Conservation (phyloP, 257 asterid species). For the Rubia yunnanensis region DNA sequence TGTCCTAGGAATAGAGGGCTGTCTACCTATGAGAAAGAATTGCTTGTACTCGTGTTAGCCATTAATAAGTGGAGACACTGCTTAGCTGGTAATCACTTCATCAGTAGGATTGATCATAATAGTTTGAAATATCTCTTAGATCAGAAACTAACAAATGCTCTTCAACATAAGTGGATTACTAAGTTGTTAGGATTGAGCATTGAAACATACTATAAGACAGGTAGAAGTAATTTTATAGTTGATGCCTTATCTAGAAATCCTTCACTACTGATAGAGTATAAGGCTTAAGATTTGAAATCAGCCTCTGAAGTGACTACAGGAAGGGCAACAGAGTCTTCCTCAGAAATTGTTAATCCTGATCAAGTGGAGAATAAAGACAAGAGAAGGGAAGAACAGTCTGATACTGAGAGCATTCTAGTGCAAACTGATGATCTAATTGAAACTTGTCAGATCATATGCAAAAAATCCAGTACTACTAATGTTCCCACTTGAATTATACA, state of each 20-base stretch:
- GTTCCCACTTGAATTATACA: too few species aligned
- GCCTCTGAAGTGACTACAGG: too few species aligned
- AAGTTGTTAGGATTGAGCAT: not conserved
- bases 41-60: not conserved
- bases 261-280: too few species aligned
- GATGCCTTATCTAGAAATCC: conserved; percentile 2
- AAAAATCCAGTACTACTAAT: too few species aligned
- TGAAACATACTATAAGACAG: not conserved
- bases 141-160: not conserved
- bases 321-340: too few species aligned
- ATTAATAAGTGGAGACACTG: not conserved
- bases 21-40: not conserved
- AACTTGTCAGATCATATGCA: too few species aligned
- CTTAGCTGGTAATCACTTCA: not conserved
- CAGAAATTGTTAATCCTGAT: too few species aligned
- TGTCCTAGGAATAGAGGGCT: not conserved
- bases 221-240: not conserved
- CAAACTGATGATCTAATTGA: too few species aligned
- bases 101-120: not conserved
- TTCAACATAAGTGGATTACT: not conserved
- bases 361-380: too few species aligned
- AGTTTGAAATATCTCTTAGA: not conserved
- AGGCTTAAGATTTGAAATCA: too few species aligned
- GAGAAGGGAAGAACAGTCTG: too few species aligned
- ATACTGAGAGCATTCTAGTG: too few species aligned